Evolutionary conservation across 1,284 basidiomycete species (phyloP), one percentile per base, ranked within the genome.

Genomic region (Inonotus obliquus): DNA sequence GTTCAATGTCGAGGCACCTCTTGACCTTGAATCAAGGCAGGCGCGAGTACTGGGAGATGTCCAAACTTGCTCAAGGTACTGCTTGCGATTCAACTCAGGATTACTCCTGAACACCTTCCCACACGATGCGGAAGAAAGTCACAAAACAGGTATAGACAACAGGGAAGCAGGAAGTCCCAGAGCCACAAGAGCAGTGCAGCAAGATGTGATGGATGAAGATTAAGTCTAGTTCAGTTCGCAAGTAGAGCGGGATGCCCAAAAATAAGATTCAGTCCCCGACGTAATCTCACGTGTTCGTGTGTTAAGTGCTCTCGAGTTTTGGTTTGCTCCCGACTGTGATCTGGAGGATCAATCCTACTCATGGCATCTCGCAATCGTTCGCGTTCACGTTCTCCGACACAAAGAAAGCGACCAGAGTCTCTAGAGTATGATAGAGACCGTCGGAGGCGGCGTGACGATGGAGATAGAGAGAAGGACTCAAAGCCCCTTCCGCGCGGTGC

Each of bases 401-500:
- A 39, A 14, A 32, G 35, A 29, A 54, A 21, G n/a, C 41, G 41
- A 3, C 47, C 41, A 1, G 48, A 25, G 17, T 58, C 56, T 23
- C 47, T 45, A 11, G 56, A 38, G 17, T n/a, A 23, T 23, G 47
- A 58, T 19, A 49, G 56, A 49, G 56, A 35, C 9, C 51, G 19
- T 6, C 51, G 25, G 14, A 52, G 17, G 13, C 27, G 29, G 4
- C 51, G 51, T 35, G 29, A 35, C 11, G 17, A 4, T 6, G 27
- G 27, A 17, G 11, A 32, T 5, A 52, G 32, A 11, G 25, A 35
- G n/a, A 58, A 13, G 14, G 56, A 58, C 9, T 9, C 37, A 25
- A 51, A 44, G 19, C n/a, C 54, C 14, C 54, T 61, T 17, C 87
- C 89, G 4, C 70, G 78, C 21, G 79, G 79, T 39, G 81, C 83